A percentile compares a stretch with the other conserved stretches of the same genome.
phyloP scores from a whole-genome alignment of 2,329 filamentous ascomycete genomes.

The Pochonia chlamydosporia region DNA sequence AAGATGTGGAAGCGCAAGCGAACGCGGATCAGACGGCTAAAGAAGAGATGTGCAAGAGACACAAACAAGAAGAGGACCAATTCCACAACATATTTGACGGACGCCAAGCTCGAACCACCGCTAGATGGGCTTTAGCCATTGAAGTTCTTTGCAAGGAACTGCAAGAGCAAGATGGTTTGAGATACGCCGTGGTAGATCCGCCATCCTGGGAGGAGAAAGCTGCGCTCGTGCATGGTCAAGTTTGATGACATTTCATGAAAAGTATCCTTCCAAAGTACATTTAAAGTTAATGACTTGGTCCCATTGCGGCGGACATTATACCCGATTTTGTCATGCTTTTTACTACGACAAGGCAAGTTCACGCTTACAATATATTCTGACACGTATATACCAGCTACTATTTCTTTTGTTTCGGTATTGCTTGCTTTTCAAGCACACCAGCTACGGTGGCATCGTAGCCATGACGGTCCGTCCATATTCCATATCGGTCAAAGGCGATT shows the following conservation, averaged over 20 bases:
- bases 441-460: no score
- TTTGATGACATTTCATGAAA: not conserved
- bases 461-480: no score
- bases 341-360: not conserved
- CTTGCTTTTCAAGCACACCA: no score
- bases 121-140: conserved; percentile 47
- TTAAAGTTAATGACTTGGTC: not conserved
- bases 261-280: not conserved
- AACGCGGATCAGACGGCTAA: conserved; percentile 42
- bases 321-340: not conserved
- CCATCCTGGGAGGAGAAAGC: conserved; percentile 24
- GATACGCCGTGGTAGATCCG: conserved; percentile 32
- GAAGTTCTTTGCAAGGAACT: conserved; percentile 49
- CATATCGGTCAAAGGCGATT: no score
- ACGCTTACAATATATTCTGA: not conserved
- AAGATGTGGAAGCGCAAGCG: conserved; percentile 41
- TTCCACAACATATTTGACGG: conserved; percentile 38
- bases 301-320: not conserved
- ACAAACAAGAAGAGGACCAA: conserved; percentile 43
- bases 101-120: conserved; percentile 37
- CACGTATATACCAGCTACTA: not conserved
- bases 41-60: conserved; percentile 39
- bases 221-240: not conserved
- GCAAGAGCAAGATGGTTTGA: conserved; percentile 36
- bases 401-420: not conserved